Evolutionary conservation across 169 alveolate genomes (phyloP).

Genomic region (Cryptosporidium sp.): DNA sequence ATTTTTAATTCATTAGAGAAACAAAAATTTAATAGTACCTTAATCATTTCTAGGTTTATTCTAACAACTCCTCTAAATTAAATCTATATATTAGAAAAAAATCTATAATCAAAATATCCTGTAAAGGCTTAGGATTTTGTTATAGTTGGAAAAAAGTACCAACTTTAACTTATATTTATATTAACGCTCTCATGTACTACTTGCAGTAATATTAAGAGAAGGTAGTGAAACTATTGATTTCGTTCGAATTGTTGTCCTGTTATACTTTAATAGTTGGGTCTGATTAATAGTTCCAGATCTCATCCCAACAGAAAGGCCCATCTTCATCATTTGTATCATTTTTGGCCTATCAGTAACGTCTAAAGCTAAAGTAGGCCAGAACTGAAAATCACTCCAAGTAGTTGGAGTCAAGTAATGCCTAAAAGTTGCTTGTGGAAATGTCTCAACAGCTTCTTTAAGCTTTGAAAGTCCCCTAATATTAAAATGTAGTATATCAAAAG

Average conservation of each 20-base stretch:
- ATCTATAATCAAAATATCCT: too few species aligned
- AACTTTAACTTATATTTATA: too few species aligned
- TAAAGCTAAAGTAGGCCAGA: conserved; percentile 64
- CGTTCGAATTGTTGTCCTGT: conserved; percentile 23
- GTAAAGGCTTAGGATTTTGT: background rate
- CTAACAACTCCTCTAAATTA: background rate
- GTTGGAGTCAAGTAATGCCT: conserved; percentile 61
- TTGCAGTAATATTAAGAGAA: conserved; percentile 16
- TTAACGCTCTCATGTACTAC: background rate
- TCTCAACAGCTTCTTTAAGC: conserved; percentile 61
- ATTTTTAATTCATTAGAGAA: background rate
- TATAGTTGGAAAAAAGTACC: too few species aligned
- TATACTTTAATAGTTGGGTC: conserved; percentile 43
- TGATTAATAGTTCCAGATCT: conserved; percentile 41
- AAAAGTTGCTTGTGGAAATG: conserved; percentile 60
- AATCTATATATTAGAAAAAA: background rate
- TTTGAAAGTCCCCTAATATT: conserved; percentile 69
- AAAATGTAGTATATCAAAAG: conserved; percentile 68
- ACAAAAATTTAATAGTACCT: background rate
- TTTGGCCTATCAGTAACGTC: conserved; percentile 69
- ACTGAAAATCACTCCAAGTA: conserved; percentile 56
- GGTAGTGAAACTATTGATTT: conserved; percentile 32
- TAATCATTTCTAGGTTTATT: background rate
- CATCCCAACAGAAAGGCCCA: conserved; percentile 63
- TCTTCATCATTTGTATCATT: conserved; percentile 71